Evolutionary conservation across 306 rosid species (phyloP).

Genomic region (Prunus davidiana): DNA sequence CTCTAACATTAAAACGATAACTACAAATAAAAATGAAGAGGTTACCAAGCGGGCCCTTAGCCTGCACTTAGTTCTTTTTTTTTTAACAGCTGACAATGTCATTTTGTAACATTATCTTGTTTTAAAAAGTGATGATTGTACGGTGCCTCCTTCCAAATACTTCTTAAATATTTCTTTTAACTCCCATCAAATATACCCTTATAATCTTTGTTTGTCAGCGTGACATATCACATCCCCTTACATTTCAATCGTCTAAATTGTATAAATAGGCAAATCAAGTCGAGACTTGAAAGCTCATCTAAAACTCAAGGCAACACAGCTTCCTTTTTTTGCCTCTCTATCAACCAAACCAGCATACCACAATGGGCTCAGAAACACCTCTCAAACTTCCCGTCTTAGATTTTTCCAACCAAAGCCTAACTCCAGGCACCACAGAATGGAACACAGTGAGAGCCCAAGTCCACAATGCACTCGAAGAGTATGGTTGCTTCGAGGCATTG

Average conservation of each 20-base stretch:
- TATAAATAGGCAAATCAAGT: background rate
- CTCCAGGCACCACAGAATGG: constrained; percentile 43
- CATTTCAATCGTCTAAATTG: background rate
- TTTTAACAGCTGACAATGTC: no score
- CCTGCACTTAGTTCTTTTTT: no score
- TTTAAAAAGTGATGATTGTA: background rate
- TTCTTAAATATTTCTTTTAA: background rate
- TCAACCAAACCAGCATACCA: constrained; percentile 7
- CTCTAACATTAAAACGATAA: no score
- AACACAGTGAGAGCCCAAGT: constrained; percentile 52
- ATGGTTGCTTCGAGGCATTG: constrained; percentile 67
- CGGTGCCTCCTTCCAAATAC: background rate
- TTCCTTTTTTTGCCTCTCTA: constrained; percentile 10
- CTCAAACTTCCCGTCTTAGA: constrained; percentile 55
- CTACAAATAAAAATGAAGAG: no score
- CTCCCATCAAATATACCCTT: background rate
- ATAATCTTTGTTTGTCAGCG: background rate
- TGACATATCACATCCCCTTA: background rate
- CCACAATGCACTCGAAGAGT: constrained; percentile 47
- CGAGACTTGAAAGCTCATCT: background rate
- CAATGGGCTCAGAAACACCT: constrained; percentile 48
- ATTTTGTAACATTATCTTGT: background rate
- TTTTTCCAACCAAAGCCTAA: constrained; percentile 32
- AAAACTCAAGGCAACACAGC: background rate
- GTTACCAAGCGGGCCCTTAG: no score